Evolutionary conservation across 2,329 filamentous ascomycete species (phyloP).

Genomic region (Trichoderma atroviride): DNA sequence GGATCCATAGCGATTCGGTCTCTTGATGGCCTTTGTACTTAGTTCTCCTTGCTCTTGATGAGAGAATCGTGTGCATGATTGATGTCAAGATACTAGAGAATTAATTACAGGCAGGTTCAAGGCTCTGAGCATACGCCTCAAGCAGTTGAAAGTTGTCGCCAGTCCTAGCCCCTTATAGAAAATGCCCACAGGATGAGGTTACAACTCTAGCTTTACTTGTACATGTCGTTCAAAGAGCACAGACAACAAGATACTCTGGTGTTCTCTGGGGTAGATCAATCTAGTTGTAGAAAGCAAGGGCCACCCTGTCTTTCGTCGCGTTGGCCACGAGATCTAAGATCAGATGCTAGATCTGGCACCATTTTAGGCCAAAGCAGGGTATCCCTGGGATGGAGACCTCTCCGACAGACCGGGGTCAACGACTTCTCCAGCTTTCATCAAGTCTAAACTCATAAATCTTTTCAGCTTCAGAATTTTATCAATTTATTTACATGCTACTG

Average conservation of each 20-base stretch:
- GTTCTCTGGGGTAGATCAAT: not conserved
- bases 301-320: not conserved
- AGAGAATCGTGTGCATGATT: not conserved
- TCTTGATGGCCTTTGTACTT: not conserved
- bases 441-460: not conserved
- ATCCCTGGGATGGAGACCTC: not conserved
- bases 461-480: not conserved
- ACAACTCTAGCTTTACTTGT: not conserved
- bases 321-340: slow-evolving; percentile 16
- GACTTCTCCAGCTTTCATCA: not conserved
- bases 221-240: not conserved
- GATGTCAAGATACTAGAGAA: not conserved
- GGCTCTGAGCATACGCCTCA: not conserved
- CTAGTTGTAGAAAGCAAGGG: not conserved
- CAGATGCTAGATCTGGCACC: slow-evolving; percentile 8
- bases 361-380: slow-evolving; percentile 11
- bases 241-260: not conserved
- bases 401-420: slow-evolving; percentile 12
- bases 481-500: not conserved
- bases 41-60: not conserved
- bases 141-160: not conserved
- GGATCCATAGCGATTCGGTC: not conserved
- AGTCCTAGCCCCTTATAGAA: not conserved
- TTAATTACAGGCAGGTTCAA: fast-evolving
- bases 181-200: not conserved